phyloP scores from a whole-genome alignment of 495 filamentous ascomycete genomes.

The Aspergillus incahuasiensis region DNA sequence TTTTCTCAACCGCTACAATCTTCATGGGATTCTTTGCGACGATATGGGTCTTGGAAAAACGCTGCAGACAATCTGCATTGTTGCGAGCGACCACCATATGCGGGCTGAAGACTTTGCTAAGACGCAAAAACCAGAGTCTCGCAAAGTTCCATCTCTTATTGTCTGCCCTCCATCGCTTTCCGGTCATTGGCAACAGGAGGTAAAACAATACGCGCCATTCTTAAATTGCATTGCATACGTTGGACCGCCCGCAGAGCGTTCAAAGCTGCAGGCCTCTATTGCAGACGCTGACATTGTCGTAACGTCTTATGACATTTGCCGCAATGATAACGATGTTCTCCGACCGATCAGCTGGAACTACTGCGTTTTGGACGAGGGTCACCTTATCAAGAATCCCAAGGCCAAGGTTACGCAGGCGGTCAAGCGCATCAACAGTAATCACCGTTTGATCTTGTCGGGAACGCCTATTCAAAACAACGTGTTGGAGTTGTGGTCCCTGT shows the following conservation, averaged over 20 bases:
- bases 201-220: slow-evolving; percentile 92
- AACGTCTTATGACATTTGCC: slow-evolving; percentile 94
- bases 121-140: slow-evolving; percentile 68
- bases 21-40: slow-evolving; percentile 97
- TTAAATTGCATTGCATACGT: slow-evolving; percentile 84
- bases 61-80: slow-evolving; percentile 93
- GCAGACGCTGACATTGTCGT: slow-evolving; percentile 83
- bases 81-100: slow-evolving; percentile 93
- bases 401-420: slow-evolving; percentile 89
- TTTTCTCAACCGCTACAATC: slow-evolving; percentile 95
- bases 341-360: slow-evolving; percentile 90
- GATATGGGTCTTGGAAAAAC: slow-evolving; percentile 99
- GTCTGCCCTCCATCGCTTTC: slow-evolving; percentile 96
- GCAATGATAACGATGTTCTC: slow-evolving; percentile 87
- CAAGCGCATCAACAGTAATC: slow-evolving; percentile 82
- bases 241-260: slow-evolving; percentile 76
- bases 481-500: slow-evolving; percentile 96
- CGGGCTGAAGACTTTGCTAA: slow-evolving; percentile 83
- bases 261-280: slow-evolving; percentile 60
- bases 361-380: slow-evolving; percentile 92
- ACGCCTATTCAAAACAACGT: slow-evolving; percentile 99
- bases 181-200: slow-evolving; percentile 97
- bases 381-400: slow-evolving; percentile 97
- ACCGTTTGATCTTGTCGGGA: slow-evolving; percentile 91
- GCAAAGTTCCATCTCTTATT: slow-evolving; percentile 84